phyloP scores from a whole-genome alignment of 164 flowering plant genomes.

The Malania oleifera region DNA sequence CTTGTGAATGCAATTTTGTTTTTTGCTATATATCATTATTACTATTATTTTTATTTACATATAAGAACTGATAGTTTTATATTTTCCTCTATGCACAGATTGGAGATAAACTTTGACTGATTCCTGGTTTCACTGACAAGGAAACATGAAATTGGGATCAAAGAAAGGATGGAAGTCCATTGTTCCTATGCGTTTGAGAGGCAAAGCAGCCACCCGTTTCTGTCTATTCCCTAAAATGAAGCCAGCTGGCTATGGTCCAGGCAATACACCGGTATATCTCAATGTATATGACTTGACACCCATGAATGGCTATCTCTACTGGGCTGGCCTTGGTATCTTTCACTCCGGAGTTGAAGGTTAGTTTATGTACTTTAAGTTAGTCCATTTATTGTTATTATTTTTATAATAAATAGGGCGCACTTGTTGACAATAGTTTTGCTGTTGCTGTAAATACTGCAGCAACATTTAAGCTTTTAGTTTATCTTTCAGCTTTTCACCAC shows the following conservation, averaged over 20 bases:
- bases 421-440: no score
- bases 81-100: constrained; percentile 20
- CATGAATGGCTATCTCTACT: constrained; percentile 83
- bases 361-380: neutral
- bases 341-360: constrained; percentile 98
- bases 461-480: no score
- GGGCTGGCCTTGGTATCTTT: constrained; percentile 96
- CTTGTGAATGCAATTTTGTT: no score
- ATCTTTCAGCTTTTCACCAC: no score
- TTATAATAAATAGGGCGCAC: no score
- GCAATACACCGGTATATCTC: constrained; percentile 77
- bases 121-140: constrained; percentile 11
- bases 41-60: no score
- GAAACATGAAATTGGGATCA: constrained; percentile 52
- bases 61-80: neutral
- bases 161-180: constrained; percentile 72
- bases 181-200: constrained; percentile 47
- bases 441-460: no score
- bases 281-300: constrained; percentile 97
- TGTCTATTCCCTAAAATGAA: constrained; percentile 71
- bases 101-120: constrained; percentile 20
- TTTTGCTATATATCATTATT: no score
- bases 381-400: neutral
- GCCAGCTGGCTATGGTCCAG: constrained; percentile 50
- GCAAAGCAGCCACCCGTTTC: constrained; percentile 64